Evolutionary conservation across 2,329 filamentous ascomycete genomes (phyloP).

Genomic region (Fonsecaea erecta): DNA sequence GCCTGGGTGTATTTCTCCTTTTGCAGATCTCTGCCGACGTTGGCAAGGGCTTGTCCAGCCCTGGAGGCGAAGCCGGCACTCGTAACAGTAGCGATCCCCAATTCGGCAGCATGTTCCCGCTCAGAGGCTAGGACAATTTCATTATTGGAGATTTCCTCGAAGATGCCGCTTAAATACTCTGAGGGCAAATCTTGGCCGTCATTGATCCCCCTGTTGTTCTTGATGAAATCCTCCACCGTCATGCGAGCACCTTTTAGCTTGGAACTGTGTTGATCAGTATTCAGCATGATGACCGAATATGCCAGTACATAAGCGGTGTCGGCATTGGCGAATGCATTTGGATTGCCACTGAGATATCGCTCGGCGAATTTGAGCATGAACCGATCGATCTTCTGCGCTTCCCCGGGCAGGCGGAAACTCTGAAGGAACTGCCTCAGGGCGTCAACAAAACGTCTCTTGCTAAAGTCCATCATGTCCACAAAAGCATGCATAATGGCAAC

Average conservation of each 20-base stretch:
- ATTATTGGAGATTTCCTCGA: conserved; percentile 85
- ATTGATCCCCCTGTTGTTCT: conserved; percentile 98
- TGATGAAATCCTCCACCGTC: conserved; percentile 97
- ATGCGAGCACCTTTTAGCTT: conserved; percentile 83
- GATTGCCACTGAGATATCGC: conserved; percentile 91
- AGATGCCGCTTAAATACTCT: conserved; percentile 87
- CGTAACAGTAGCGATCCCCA: conserved; percentile 66
- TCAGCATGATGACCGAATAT: conserved; percentile 95
- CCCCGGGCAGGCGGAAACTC: conserved; percentile 90
- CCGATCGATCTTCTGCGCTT: conserved; percentile 98
- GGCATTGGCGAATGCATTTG: conserved; percentile 95
- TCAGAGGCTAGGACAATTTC: conserved; percentile 96
- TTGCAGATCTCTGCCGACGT: conserved; percentile 87
- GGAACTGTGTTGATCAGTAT: conserved; percentile 90
- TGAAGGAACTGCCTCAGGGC: conserved; percentile 89
- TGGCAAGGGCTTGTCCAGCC: conserved; percentile 86
- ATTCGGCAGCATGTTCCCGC: conserved; percentile 81
- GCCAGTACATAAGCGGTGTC: conserved; percentile 96
- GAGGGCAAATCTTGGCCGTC: conserved; percentile 91
- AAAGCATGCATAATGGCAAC: conserved; percentile 99
- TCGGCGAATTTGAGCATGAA: conserved; percentile 99
- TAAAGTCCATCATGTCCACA: conserved; percentile 93
- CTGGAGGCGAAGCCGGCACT: conserved; percentile 75
- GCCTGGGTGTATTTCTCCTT: conserved; percentile 92
- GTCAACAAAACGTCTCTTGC: conserved; percentile 88